Base-by-base conservation (phyloP, 345 rosid genomes). In the Acer negundo region DNA sequence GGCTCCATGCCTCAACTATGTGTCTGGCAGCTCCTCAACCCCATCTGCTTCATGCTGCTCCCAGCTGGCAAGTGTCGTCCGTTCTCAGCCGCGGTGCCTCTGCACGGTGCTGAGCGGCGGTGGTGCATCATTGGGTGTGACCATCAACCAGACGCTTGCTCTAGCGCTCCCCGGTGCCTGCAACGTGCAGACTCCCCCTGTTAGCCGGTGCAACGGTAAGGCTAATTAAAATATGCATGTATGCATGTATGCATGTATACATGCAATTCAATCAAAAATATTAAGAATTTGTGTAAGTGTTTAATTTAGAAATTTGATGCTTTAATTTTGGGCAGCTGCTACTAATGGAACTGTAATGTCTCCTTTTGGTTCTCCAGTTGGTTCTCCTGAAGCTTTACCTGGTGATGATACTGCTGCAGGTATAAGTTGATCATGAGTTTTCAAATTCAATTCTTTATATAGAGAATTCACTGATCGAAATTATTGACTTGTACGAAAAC, bases 21-120 rank as follows among this genome's bases (percentile, higher is more conserved):
- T 77, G 40, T 74, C 77, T 0, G 88, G 91, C 67, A 82, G 78
- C 79, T 81, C 88, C 15, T 67, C 84, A 15, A 80, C 84, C 70
- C 94, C 89, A 7, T 77, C 92, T 8, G 20, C 90, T 47, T 77
- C 85, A 0, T 90, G 94, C 87, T 90, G 94, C 87, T 80, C 92
- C 3, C 89, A 86, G 70, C 80, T 87, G 10, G 81, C 84, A 20
- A 87, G 28, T 12, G 92, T 88, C 47, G 92, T 88, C 16, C 74
- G 55, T 46, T 84, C 89, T 20, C 79, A 81, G 77, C 90, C 94
- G 0, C 82, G 62, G 56, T 88, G 94, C 81, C 89, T 90, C 8
- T 88, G 92, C 76, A 13, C 71, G 20, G 75, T 83, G 19, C 75
- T 88, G 55, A 82, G 78, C 10, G 86, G 86, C 1, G 84, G 86